Evolutionary conservation across 1,139 yeast genomes (phyloP), one percentile per base, ranked within the genome.

Genomic region (Kurtzmaniella natalensis): DNA sequence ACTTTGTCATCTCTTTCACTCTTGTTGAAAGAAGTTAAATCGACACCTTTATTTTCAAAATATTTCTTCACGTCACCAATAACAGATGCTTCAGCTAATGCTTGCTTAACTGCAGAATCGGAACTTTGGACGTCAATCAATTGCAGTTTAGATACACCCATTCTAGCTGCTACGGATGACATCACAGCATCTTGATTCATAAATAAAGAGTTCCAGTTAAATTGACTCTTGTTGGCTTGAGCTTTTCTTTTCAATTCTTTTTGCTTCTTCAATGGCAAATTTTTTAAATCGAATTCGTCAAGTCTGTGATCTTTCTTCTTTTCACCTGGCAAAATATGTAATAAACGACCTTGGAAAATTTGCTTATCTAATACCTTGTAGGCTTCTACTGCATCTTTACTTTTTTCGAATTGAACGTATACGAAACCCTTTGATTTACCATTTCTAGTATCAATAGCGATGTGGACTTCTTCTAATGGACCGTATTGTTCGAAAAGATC

Each of bases 1-100:
- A 89, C 72, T 39, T 71, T 73, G 53, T 92, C 97, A 47, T 87
- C 95, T 46, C 86, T 73, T 52, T 85, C 92, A 46, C 78, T 78
- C 39, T 71, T 71, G 37, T 70, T 71, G 53, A 92, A 92, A 25
- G 79, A 72, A 4, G 82, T 67, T 40, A 92, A 64, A 60, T 92
- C 96, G 27, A 94, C 86, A 16, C 95, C 95, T 52, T 81, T 81
- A 15, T 67, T 61, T 55, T 87, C 95, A 56, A 92, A 92, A 58
- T 78, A 92, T 46, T 78, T 78, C 50, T 95, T 77, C 10, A 92
- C 95, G 56, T 84, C 94, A 30, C 92, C 94, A 51, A 92, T 81
- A 16, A 89, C 95, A 52, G 88, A 92, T 1, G 97, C 95, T 63
- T 92, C 99, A 0, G 99, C 98, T 43, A 92, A 72, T 0, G 98